Evolutionary conservation across 192 early-diverging fungal genomes (phyloP).

Genomic region (Chytriomyces sp.): DNA sequence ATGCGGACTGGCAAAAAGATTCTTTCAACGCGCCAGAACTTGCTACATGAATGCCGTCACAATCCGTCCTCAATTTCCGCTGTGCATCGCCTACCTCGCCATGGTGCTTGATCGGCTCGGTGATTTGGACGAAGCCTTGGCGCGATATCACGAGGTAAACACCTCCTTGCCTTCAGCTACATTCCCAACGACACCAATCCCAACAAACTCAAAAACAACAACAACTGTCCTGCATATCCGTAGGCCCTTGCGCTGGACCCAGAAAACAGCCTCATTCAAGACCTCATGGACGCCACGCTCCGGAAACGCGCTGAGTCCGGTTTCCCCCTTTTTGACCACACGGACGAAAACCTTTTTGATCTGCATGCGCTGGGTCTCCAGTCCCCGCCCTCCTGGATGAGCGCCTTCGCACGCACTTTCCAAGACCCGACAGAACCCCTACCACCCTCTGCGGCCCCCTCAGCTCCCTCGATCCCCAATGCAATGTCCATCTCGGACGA

Average conservation of each 20-base stretch:
- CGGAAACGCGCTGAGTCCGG: background rate
- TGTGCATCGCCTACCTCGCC: constrained; percentile 53
- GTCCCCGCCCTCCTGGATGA: background rate
- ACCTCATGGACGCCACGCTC: constrained; percentile 1
- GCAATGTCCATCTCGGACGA: background rate
- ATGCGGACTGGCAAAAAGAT: background rate
- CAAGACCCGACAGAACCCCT: background rate
- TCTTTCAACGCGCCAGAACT: constrained; percentile 34
- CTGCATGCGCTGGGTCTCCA: background rate
- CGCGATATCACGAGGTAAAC: constrained; percentile 54
- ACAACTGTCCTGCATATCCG: too few relatives aligned
- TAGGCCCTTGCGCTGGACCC: background rate
- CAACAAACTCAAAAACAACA: too few relatives aligned
- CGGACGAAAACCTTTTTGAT: background rate
- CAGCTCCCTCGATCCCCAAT: background rate
- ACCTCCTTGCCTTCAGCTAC: background rate
- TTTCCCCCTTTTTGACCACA: background rate
- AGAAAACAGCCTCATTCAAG: background rate
- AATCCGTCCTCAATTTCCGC: constrained; percentile 44
- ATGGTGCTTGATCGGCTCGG: constrained; percentile 62
- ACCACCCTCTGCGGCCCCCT: background rate
- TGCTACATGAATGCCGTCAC: constrained; percentile 48
- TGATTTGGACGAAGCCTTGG: constrained; percentile 53
- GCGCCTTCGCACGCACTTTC: background rate
- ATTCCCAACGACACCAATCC: background rate